These are phyloP conservation scores for Heterobasidion occidentale DNA, from an alignment of 1,284 basidiomycete genomes.

Conservation along the genomic window DNA sequence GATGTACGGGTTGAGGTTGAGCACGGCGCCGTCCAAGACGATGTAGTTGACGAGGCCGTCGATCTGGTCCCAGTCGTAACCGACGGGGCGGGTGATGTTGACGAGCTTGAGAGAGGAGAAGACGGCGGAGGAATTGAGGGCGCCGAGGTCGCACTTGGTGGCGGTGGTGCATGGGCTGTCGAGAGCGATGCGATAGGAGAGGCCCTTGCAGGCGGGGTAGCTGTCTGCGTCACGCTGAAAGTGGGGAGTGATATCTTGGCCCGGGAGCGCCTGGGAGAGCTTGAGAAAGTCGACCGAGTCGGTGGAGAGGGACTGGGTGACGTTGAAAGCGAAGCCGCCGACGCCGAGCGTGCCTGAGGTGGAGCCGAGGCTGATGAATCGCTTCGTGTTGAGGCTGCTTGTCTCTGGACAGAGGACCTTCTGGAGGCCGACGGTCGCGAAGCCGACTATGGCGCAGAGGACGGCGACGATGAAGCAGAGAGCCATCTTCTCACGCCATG, in stretches of 20 bases:
- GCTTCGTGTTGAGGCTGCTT: conserved; percentile 46
- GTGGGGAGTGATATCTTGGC: conserved; percentile 83
- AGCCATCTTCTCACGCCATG: conserved; percentile 97
- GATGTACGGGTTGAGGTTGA: conserved; percentile 91
- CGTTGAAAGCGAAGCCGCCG: conserved; percentile 74
- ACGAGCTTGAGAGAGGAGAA: conserved; percentile 52
- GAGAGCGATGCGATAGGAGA: conserved; percentile 61
- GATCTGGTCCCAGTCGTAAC: conserved; percentile 88
- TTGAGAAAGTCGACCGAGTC: conserved; percentile 46
- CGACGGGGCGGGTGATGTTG: conserved; percentile 62
- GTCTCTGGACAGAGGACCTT: conserved; percentile 82
- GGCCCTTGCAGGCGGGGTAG: conserved; percentile 56
- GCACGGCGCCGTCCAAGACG: conserved; percentile 89
- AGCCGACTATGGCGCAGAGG: conserved; percentile 80
- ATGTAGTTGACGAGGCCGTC: conserved; percentile 62
- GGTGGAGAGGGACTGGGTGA: conserved; percentile 48
- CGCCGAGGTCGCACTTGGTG: conserved; percentile 55
- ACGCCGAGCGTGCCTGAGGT: conserved; percentile 64
- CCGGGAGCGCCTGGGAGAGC: conserved; percentile 53
- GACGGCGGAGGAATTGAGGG: conserved; percentile 48
- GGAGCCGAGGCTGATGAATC: conserved; percentile 63
- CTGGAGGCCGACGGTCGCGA: conserved; percentile 93
- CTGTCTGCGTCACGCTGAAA: conserved; percentile 67
- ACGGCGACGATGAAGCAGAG: conserved; percentile 82
- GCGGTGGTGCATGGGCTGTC: conserved; percentile 63